phyloP scores from a whole-genome alignment of 495 filamentous ascomycete species.

The Xylaria castorea region DNA sequence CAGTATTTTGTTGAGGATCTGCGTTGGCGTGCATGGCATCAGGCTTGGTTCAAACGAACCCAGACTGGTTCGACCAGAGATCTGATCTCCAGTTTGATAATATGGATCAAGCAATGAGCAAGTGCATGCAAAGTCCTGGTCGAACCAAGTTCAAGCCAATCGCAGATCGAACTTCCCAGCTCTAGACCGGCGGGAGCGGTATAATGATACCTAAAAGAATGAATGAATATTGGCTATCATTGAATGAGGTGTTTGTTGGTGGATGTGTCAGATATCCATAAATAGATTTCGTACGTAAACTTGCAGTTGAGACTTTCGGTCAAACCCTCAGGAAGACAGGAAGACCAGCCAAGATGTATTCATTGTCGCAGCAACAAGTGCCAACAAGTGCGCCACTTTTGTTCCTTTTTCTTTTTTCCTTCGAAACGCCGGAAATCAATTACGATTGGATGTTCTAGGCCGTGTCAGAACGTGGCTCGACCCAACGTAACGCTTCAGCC shows the following conservation, averaged over 20 bases:
- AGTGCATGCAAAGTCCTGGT: background rate
- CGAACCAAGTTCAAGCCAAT: background rate
- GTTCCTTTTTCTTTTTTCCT: background rate
- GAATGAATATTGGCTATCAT: background rate
- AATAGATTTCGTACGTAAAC: constrained; percentile 14
- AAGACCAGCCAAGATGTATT: background rate
- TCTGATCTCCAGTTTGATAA: background rate
- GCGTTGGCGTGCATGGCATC: constrained; percentile 11
- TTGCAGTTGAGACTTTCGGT: background rate
- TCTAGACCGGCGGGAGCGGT: background rate
- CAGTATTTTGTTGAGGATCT: background rate
- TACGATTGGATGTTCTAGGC: constrained; percentile 14
- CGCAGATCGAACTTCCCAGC: background rate
- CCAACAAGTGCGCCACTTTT: constrained; percentile 1
- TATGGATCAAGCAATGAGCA: constrained; percentile 1
- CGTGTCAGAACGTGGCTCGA: background rate
- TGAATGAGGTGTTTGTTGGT: constrained; percentile 7
- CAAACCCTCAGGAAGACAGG: background rate
- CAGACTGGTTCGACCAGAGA: background rate
- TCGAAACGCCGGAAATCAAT: background rate
- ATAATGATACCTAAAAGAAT: background rate
- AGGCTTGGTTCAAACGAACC: constrained; percentile 2
- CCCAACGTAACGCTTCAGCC: constrained; percentile 13
- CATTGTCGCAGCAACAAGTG: background rate
- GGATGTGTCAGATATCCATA: constrained; percentile 13